Evolutionary conservation across 2,329 filamentous ascomycete species (phyloP).

Genomic region (Paecilomyces fulvus): DNA sequence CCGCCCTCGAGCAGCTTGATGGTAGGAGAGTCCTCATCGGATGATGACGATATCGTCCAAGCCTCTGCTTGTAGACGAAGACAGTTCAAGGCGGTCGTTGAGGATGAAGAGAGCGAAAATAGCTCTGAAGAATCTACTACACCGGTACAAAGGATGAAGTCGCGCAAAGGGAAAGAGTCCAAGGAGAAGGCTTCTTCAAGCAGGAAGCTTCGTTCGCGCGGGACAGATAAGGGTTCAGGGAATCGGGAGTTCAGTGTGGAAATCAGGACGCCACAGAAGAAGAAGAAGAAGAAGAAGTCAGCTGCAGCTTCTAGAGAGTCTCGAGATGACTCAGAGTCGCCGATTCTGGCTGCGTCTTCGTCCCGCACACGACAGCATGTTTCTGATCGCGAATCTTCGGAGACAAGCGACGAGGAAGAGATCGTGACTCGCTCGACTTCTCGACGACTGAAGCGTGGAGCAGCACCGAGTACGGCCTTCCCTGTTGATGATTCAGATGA

Average conservation of each 20-base stretch:
- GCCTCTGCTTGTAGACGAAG: neutral
- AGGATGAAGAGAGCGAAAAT: constrained; percentile 10
- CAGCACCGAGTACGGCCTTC: constrained; percentile 15
- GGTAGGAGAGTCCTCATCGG: neutral
- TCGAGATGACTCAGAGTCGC: neutral
- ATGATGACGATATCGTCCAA: constrained; percentile 1
- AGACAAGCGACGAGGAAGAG: constrained; percentile 23
- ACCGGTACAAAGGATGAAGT: constrained; percentile 3
- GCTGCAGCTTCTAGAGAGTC: neutral
- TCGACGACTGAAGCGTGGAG: constrained; percentile 21
- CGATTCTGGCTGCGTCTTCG: neutral
- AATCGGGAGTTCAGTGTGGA: neutral
- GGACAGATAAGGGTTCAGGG: neutral
- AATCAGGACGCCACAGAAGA: neutral
- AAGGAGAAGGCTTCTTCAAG: constrained; percentile 1
- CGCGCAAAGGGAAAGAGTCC: neutral
- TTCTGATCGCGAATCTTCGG: constrained; percentile 13
- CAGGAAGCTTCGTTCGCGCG: neutral
- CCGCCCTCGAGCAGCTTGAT: neutral
- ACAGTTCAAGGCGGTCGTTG: neutral
- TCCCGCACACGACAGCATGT: constrained; percentile 5
- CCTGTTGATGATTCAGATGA: constrained; percentile 18
- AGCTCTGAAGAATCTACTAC: constrained; percentile 3
- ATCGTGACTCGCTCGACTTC: constrained; percentile 13
- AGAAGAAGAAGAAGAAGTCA: constrained; percentile 1